Base-by-base conservation (phyloP, 495 filamentous ascomycete species). In the Bryoglossum gracile region DNA sequence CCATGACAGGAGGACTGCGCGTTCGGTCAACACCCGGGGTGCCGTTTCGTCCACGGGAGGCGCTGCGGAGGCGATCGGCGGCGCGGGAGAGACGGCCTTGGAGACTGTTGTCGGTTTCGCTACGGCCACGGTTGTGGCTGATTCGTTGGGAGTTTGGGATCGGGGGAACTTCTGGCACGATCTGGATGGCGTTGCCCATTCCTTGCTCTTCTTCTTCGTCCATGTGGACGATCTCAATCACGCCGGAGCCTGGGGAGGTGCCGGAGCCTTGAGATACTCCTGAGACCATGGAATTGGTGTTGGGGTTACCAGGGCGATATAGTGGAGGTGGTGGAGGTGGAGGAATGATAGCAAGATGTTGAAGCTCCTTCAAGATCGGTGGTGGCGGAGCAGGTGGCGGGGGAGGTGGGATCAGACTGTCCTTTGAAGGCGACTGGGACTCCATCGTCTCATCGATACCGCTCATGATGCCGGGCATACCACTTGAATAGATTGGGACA, bases 351-450 rank as follows among this genome's bases (percentile, higher is more conserved):
- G 81, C 80, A 8, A 95, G 75, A 65, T 95, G 89, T 60, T 89
- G 84, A n/a, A 94, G 77, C 54, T 95, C 85, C 42, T 82, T 81
- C 32, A 95, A 71, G 24, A 94, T 75, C 9, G 81, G 80, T 9
- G 84, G 81, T 55, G 55, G 43, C 25, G 66, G 66, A 6, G 67
- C 67, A 1, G 70, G 72, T 0, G 71, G 72, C 1, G 74, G 72
- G 4, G 73, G 73, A 8, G 74, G 73, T 0, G 73, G 72, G 21
- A 67, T 65, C 32, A 71, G 66, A 49, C 71, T 68, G 35, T 73
- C 65, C 28, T 66, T 22, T 59, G 68, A 11, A 62, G 48, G 40
- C 45, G 55, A 62, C 43, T 63, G 64, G 51, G 72, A 66, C 64
- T 75, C 62, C 24, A 87, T 68, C 1, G 78, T 77, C 59, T 84